Conservation (phyloP, 2,329 filamentous ascomycete genomes). For the Hortaea werneckii region DNA sequence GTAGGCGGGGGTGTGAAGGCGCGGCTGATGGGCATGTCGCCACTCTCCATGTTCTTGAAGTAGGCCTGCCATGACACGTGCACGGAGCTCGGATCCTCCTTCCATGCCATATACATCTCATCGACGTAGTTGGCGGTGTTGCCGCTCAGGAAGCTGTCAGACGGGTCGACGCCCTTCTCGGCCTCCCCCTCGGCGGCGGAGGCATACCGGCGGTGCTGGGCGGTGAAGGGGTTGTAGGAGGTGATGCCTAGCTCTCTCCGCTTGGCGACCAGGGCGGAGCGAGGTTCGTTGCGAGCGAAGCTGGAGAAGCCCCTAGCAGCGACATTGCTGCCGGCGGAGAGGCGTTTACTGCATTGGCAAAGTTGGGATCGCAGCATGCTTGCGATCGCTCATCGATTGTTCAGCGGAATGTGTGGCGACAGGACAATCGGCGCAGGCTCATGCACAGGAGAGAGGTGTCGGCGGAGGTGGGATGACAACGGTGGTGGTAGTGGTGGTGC, state of each 20-base stretch:
- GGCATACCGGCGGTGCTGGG: slow-evolving; percentile 47
- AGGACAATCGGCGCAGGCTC: neutral
- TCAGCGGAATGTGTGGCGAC: neutral
- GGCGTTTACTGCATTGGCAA: slow-evolving; percentile 54
- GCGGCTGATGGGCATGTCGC: slow-evolving; percentile 94
- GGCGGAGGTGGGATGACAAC: neutral
- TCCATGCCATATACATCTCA: slow-evolving; percentile 99
- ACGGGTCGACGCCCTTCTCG: slow-evolving; percentile 62
- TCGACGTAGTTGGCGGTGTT: slow-evolving; percentile 99
- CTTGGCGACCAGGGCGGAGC: slow-evolving; percentile 37
- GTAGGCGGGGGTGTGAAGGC: slow-evolving; percentile 94
- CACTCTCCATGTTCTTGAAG: slow-evolving; percentile 98
- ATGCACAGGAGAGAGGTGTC: neutral
- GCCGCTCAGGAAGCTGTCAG: slow-evolving; percentile 91
- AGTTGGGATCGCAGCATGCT: slow-evolving; percentile 64
- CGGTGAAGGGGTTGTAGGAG: slow-evolving; percentile 32
- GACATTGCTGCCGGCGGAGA: slow-evolving; percentile 46
- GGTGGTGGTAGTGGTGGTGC: neutral
- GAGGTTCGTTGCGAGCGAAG: slow-evolving; percentile 26
- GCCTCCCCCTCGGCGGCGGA: slow-evolving; percentile 45
- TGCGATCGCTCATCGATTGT: slow-evolving; percentile 5
- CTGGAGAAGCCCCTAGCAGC: slow-evolving; percentile 35
- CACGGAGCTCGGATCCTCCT: slow-evolving; percentile 81
- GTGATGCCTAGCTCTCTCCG: slow-evolving; percentile 37
- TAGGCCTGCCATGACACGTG: slow-evolving; percentile 99